phyloP scores from a whole-genome alignment of 179 eudicot genomes.

The Beta macrorhiza region DNA sequence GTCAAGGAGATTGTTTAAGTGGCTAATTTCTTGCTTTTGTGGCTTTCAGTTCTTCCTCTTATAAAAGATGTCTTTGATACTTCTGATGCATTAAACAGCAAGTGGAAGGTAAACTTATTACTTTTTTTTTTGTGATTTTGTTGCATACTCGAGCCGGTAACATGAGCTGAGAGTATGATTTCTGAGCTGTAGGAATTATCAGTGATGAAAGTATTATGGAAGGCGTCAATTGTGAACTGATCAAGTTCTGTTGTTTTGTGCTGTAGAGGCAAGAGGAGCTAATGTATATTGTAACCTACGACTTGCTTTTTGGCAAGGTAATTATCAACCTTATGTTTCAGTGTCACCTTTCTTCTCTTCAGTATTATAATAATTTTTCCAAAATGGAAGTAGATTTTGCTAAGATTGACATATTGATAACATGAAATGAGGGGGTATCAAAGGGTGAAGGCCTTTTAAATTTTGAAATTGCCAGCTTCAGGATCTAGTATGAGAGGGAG shows the following conservation, averaged over 20 bases:
- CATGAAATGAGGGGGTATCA: not conserved
- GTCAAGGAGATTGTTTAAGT: not conserved
- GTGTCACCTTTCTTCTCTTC: slow-evolving; percentile 4
- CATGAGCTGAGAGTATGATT: not conserved
- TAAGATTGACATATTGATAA: not conserved
- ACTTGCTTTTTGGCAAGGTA: slow-evolving; percentile 97
- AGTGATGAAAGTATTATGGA: not conserved
- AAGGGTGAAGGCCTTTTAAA: not conserved
- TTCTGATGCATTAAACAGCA: slow-evolving; percentile 62
- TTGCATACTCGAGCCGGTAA: not conserved
- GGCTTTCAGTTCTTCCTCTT: slow-evolving; percentile 67
- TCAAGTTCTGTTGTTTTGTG: slow-evolving; percentile 13
- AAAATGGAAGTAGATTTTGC: not conserved
- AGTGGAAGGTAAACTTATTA: slow-evolving; percentile 72
- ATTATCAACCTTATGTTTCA: slow-evolving; percentile 7
- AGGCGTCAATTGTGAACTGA: not conserved
- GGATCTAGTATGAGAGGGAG: not conserved
- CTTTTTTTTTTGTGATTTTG: not conserved
- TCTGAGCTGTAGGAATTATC: not conserved
- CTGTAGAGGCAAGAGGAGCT: slow-evolving; percentile 83
- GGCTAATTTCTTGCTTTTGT: slow-evolving; percentile 6
- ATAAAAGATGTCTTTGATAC: slow-evolving; percentile 72
- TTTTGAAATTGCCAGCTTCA: not conserved
- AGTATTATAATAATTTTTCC: not conserved
- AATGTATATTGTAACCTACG: slow-evolving; percentile 67